These are phyloP conservation scores for Panicum hallii DNA, from an alignment of 202 grass and related monocot species.

Conservation along the genomic window DNA sequence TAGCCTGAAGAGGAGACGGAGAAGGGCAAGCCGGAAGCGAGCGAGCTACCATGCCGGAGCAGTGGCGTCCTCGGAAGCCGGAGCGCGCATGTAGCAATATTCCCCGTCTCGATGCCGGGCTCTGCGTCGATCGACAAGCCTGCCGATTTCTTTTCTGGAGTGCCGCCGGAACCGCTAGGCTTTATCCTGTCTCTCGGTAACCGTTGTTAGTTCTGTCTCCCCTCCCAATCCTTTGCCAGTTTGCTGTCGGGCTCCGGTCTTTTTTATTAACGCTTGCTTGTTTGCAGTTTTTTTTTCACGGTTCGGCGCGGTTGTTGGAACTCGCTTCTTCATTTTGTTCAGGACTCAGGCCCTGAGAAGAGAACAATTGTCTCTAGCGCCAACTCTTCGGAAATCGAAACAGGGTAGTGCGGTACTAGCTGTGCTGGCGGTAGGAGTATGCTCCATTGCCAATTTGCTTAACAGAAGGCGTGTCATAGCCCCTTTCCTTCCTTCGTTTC, in stretches of 20 bases:
- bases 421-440: too few species aligned
- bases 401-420: too few species aligned
- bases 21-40: neutral
- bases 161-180: conserved; percentile 21
- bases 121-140: conserved; percentile 52
- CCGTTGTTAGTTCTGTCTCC: conserved; percentile 12
- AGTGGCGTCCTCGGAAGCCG: conserved; percentile 32
- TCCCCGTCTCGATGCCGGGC: conserved; percentile 46
- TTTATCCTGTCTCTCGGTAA: conserved; percentile 43
- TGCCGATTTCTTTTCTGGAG: conserved; percentile 27
- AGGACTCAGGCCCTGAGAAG: too few species aligned
- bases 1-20: too few species aligned
- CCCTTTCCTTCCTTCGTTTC: too few species aligned
- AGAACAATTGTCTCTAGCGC: too few species aligned
- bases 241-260: conserved; percentile 37
- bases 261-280: conserved; percentile 16
- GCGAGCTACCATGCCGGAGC: conserved; percentile 2
- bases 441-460: too few species aligned
- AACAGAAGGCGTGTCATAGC: too few species aligned
- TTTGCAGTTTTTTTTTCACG: too few species aligned
- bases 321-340: too few species aligned
- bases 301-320: too few species aligned
- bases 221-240: conserved; percentile 21
- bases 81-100: conserved; percentile 47
- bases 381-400: too few species aligned